These are phyloP conservation scores for Xylaria sp. DNA, from an alignment of 2,329 filamentous ascomycete species.

Conservation along the genomic window DNA sequence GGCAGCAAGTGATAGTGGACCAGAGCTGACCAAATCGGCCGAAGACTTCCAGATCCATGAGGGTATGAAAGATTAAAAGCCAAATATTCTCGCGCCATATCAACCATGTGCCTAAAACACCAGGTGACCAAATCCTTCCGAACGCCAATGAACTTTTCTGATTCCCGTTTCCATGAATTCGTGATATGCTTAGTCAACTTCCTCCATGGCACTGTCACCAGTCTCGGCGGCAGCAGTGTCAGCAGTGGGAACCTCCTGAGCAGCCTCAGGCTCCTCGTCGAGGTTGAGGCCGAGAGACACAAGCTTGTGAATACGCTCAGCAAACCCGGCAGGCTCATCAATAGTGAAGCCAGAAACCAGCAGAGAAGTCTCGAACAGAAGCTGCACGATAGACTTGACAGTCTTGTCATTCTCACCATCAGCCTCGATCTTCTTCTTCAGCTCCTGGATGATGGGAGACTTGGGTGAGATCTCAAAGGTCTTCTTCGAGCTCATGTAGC, in stretches of 20 bases:
- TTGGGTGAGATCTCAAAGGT: constrained; percentile 99
- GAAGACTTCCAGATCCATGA: constrained; percentile 39
- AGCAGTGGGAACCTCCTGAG: constrained; percentile 67
- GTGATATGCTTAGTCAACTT: constrained; percentile 83
- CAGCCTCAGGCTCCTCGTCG: constrained; percentile 89
- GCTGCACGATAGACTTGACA: constrained; percentile 98
- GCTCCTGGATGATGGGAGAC: constrained; percentile 97
- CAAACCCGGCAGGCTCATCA: constrained; percentile 96
- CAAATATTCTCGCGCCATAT: constrained; percentile 44
- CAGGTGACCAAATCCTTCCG: constrained; percentile 54
- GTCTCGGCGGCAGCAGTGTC: constrained; percentile 71
- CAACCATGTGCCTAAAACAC: constrained; percentile 50
- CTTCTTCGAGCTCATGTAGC: constrained; percentile 99
- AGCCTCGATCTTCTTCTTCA: constrained; percentile 98
- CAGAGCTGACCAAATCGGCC: constrained; percentile 9
- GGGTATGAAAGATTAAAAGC: constrained; percentile 50
- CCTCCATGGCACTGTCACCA: constrained; percentile 98
- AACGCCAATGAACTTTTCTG: constrained; percentile 56
- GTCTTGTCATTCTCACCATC: constrained; percentile 99
- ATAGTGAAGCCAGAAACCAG: constrained; percentile 99
- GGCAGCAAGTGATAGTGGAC: constrained; percentile 37
- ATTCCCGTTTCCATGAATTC: constrained; percentile 49
- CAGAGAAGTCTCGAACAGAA: constrained; percentile 98
- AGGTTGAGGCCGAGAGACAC: constrained; percentile 98
- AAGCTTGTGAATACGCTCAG: constrained; percentile 99